A percentile compares a stretch with the other conserved stretches of the same genome.
These are phyloP conservation scores for Verticillium klebahnii DNA, from an alignment of 2,329 filamentous ascomycete genomes.

Conservation along the genomic window DNA sequence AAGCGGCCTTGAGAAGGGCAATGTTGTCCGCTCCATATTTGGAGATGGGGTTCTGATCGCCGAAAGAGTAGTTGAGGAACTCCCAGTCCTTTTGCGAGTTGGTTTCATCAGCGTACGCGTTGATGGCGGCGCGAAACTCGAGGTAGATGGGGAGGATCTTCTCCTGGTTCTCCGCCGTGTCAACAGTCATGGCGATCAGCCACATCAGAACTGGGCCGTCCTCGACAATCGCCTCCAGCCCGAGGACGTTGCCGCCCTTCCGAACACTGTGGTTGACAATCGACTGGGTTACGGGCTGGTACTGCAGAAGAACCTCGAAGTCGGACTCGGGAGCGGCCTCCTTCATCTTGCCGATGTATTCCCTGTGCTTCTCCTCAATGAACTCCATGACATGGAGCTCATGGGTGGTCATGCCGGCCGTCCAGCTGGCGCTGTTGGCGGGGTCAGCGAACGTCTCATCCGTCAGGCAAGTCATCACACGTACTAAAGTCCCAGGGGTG, in stretches of 20 bases:
- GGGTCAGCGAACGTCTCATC: not conserved
- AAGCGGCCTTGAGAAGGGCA: constrained; percentile 20
- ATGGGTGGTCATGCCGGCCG: constrained; percentile 22
- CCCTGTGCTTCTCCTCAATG: constrained; percentile 21
- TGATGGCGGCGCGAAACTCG: constrained; percentile 18
- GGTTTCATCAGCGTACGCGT: constrained; percentile 20
- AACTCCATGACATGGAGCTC: constrained; percentile 24
- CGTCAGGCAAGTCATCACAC: too few relatives aligned
- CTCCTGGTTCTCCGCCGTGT: constrained; percentile 27
- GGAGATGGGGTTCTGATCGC: constrained; percentile 30
- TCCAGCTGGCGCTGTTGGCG: constrained; percentile 22
- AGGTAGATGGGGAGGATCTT: constrained; percentile 24
- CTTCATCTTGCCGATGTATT: constrained; percentile 21
- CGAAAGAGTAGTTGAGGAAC: constrained; percentile 39
- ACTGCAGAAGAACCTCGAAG: constrained; percentile 22
- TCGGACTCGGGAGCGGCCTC: constrained; percentile 17
- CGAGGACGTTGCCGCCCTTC: constrained; percentile 25
- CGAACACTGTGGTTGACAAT: constrained; percentile 17
- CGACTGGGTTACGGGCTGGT: constrained; percentile 25
- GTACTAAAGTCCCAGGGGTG: constrained; percentile 22
- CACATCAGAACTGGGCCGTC: constrained; percentile 30
- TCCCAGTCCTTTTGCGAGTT: constrained; percentile 27
- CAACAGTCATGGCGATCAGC: constrained; percentile 31
- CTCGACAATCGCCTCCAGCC: constrained; percentile 25
- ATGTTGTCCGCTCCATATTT: constrained; percentile 31